phyloP scores from a whole-genome alignment of 441 rosid genomes.

The Monsonia emarginata region DNA sequence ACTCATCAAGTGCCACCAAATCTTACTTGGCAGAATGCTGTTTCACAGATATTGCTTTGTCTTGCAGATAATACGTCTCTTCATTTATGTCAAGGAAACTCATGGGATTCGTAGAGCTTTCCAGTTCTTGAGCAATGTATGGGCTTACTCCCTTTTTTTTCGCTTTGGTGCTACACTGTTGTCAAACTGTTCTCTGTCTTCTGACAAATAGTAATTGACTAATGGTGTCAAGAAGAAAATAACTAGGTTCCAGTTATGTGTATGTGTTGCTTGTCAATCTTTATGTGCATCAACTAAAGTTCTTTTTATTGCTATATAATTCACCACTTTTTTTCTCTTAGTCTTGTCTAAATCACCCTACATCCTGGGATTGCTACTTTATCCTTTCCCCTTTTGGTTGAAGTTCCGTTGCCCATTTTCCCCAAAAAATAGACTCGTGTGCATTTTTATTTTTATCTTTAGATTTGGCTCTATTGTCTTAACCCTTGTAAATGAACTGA shows the following conservation, averaged over 20 bases:
- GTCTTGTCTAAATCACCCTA: too few relatives aligned
- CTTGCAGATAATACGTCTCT: slow-evolving; percentile 83
- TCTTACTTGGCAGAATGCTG: neutral
- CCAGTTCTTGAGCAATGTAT: slow-evolving; percentile 82
- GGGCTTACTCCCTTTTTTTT: slow-evolving; percentile 20
- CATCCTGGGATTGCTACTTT: too few relatives aligned
- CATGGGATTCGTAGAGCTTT: slow-evolving; percentile 70
- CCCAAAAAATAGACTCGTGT: too few relatives aligned
- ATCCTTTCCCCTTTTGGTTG: too few relatives aligned
- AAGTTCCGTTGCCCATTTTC: too few relatives aligned
- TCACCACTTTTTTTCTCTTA: too few relatives aligned
- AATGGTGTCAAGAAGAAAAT: neutral
- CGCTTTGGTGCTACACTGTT: slow-evolving; percentile 8
- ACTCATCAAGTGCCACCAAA: neutral
- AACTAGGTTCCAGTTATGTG: neutral
- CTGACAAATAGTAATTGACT: neutral
- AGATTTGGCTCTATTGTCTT: too few relatives aligned
- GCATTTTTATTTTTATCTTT: too few relatives aligned
- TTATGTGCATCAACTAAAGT: neutral
- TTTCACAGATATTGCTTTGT: slow-evolving; percentile 13
- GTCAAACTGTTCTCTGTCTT: slow-evolving; percentile 7
- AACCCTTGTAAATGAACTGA: too few relatives aligned
- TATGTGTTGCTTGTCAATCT: neutral
- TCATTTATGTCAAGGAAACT: slow-evolving; percentile 76
- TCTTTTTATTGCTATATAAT: too few relatives aligned